Evolutionary conservation across 345 rosid species (phyloP).

Genomic region (Eucalyptus fibrosa): DNA sequence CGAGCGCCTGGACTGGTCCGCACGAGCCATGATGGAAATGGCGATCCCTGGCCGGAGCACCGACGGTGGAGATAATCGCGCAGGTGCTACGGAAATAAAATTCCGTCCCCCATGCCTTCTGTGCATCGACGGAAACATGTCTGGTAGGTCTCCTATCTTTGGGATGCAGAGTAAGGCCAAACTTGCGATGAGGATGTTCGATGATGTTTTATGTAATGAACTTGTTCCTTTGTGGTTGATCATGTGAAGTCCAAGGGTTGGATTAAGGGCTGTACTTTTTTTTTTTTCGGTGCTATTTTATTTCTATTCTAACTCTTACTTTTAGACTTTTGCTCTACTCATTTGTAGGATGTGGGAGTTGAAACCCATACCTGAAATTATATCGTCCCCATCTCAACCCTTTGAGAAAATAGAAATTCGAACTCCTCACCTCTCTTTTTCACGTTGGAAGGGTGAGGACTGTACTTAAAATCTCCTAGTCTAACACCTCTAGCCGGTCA

Average conservation of each 20-base stretch:
- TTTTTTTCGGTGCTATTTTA: too few relatives aligned
- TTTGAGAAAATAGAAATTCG: too few relatives aligned
- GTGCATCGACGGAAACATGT: not conserved
- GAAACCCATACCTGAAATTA: too few relatives aligned
- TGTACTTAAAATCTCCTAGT: not conserved
- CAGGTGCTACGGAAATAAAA: not conserved
- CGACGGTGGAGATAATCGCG: not conserved
- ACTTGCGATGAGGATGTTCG: not conserved
- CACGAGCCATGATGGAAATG: not conserved
- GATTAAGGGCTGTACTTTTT: not conserved
- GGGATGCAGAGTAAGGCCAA: not conserved
- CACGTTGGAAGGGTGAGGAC: not conserved
- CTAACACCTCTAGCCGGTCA: not conserved
- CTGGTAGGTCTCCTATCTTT: not conserved
- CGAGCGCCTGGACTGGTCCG: not conserved
- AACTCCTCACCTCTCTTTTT: too few relatives aligned
- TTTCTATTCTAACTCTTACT: too few relatives aligned
- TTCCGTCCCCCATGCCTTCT: not conserved
- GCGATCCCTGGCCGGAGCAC: not conserved
- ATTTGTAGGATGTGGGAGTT: fast-evolving
- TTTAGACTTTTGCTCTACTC: fast-evolving
- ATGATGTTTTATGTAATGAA: not conserved
- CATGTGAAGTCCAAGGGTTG: not conserved
- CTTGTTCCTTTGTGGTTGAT: not conserved
- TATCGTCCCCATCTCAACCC: too few relatives aligned